These are phyloP conservation scores for Diplocarpon rosae DNA, from an alignment of 2,329 filamentous ascomycete species.

Conservation along the genomic window DNA sequence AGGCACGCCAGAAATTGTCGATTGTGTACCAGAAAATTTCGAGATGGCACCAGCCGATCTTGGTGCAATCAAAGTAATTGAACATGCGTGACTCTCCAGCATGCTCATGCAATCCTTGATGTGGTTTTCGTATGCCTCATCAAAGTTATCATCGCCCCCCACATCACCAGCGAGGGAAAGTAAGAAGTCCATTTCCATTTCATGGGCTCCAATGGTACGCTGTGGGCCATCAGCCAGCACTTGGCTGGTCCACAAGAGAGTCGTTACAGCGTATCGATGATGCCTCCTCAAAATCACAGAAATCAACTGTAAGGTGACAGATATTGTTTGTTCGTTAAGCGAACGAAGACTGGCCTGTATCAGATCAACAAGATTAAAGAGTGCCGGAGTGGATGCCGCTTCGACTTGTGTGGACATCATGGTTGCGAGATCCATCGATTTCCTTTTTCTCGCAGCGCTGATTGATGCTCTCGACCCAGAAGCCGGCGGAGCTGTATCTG, in stretches of 20 bases:
- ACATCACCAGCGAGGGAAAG: conserved; percentile 57
- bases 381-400: conserved; percentile 61
- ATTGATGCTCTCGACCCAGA: conserved; percentile 37
- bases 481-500: conserved; percentile 36
- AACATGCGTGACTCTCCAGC: conserved; percentile 65
- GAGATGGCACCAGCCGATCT: conserved; percentile 45
- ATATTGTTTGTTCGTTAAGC: conserved; percentile 75
- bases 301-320: conserved; percentile 77
- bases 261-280: conserved; percentile 73
- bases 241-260: conserved; percentile 58
- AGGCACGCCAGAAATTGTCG: conserved; percentile 49
- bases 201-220: conserved; percentile 62
- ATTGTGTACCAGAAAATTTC: conserved; percentile 42
- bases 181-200: conserved; percentile 63
- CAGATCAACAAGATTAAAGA: conserved; percentile 91
- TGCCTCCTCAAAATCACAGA: conserved; percentile 80
- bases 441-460: conserved; percentile 66
- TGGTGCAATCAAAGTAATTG: conserved; percentile 54
- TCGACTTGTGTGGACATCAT: conserved; percentile 69
- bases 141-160: conserved; percentile 57
- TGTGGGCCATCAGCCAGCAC: conserved; percentile 41
- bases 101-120: conserved; percentile 59
- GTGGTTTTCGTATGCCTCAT: conserved; percentile 61
- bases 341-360: conserved; percentile 78
- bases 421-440: conserved; percentile 78